Evolutionary conservation across 1,284 basidiomycete genomes (phyloP), one percentile per base, ranked within the genome.

Genomic region (Apiotrichum laibachii): DNA sequence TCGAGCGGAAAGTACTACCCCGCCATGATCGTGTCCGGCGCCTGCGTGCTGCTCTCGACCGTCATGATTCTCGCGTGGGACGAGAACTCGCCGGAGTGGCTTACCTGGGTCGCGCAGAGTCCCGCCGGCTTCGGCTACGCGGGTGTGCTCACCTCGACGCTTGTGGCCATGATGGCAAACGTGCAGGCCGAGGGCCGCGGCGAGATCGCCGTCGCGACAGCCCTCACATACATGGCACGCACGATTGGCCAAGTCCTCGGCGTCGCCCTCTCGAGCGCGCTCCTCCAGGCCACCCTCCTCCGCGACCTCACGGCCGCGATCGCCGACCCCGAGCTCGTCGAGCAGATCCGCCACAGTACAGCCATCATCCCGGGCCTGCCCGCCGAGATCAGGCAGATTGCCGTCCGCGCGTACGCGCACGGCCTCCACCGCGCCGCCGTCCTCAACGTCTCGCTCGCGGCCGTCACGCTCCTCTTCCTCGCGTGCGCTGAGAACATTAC

Each of bases 221-320:
- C 90, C 72, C 88, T 93, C 70, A 90, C 89, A 22, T 94, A 94
- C 77, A 81, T 93, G 56, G 92, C 92, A 80, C 83, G 91, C 66
- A 91, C 90, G 12, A 89, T 89, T 16, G 92, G 91, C 13, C 92
- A 93, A 79, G 92, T 92, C n/a, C 83, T 93, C 53, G 91, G 91
- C 46, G 91, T 94, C 55, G 88, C 88, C 66, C 79, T 92, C 51
- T 86, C 87, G 64, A 88, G 89, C 26, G 88, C 89, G 1, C 77
- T 93, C 52, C 79, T 91, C 35, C 92, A 94, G 77, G 83, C 84
- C 9, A 82, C 91, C 37, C 82, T 94, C 42, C 78, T 86, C n/a
- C 74, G 79, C 51, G 85, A 88, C 70, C 79, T 94, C 57, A 35
- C 47, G 5, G 43, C 42, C 10, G 9, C 19, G 21, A 89, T 93